These are phyloP conservation scores for Fusarium burgessii DNA, from an alignment of 2,329 filamentous ascomycete species.

Conservation along the genomic window DNA sequence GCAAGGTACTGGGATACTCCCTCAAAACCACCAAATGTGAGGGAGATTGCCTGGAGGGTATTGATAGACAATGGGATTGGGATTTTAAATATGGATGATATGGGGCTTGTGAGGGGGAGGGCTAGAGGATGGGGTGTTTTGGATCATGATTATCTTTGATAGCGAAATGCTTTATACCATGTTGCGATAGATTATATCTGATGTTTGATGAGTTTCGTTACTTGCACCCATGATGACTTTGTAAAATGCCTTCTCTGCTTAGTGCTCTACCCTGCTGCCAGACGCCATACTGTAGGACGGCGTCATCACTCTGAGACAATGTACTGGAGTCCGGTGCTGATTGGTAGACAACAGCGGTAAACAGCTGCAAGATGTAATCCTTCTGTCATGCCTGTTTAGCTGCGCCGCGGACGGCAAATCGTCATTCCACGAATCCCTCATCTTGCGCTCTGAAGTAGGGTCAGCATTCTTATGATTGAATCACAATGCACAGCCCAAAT, in stretches of 20 bases:
- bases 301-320: not conserved
- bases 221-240: not conserved
- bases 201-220: not conserved
- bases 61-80: slow-evolving; percentile 12
- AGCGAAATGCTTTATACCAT: not conserved
- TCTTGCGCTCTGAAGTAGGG: not conserved
- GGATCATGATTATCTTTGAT: not conserved
- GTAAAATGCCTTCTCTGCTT: not conserved
- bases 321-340: not conserved
- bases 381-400: not conserved
- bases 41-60: slow-evolving; percentile 16
- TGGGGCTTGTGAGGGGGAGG: slow-evolving; percentile 20
- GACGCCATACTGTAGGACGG: not conserved
- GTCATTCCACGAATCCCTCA: not conserved
- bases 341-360: not conserved
- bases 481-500: not conserved
- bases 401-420: not conserved
- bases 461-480: not conserved
- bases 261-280: not conserved
- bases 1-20: slow-evolving; percentile 22
- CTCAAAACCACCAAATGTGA: slow-evolving; percentile 12
- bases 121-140: slow-evolving; percentile 21
- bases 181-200: not conserved
- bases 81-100: slow-evolving; percentile 18
- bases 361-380: not conserved